These are phyloP conservation scores for Neoscytalidium dimidiatum DNA, from an alignment of 2,329 filamentous ascomycete genomes.

Conservation along the genomic window DNA sequence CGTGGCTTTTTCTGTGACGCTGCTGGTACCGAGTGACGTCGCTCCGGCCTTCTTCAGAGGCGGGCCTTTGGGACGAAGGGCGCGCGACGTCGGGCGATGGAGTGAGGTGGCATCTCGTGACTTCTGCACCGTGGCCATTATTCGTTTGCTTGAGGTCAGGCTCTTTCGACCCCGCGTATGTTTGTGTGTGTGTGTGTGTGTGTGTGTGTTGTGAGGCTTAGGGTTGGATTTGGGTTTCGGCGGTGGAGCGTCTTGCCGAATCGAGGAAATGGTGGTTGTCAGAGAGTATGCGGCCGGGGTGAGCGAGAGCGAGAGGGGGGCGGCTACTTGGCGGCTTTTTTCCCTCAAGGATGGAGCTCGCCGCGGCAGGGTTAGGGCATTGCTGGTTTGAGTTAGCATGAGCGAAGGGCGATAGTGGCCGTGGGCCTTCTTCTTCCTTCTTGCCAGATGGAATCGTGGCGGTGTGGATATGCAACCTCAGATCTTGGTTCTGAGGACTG, in stretches of 20 bases:
- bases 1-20: background rate
- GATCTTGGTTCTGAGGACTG: background rate
- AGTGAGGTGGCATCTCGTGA: background rate
- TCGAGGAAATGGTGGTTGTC: constrained; percentile 8
- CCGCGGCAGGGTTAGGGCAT: background rate
- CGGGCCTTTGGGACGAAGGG: background rate
- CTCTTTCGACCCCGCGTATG: too few relatives aligned
- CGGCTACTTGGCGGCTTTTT: background rate
- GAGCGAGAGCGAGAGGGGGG: background rate
- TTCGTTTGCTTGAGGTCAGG: too few relatives aligned
- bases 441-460: background rate
- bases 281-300: background rate
- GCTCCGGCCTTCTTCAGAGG: background rate
- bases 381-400: background rate
- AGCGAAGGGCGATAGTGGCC: background rate
- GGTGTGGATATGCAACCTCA: too few relatives aligned
- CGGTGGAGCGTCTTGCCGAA: background rate
- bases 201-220: background rate
- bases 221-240: background rate
- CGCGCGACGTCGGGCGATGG: background rate
- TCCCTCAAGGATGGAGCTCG: background rate
- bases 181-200: too few relatives aligned
- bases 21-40: background rate
- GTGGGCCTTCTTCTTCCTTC: background rate
- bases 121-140: background rate